These are phyloP conservation scores for Blastomyces emzantsi DNA, from an alignment of 2,329 filamentous ascomycete species.

Conservation along the genomic window DNA sequence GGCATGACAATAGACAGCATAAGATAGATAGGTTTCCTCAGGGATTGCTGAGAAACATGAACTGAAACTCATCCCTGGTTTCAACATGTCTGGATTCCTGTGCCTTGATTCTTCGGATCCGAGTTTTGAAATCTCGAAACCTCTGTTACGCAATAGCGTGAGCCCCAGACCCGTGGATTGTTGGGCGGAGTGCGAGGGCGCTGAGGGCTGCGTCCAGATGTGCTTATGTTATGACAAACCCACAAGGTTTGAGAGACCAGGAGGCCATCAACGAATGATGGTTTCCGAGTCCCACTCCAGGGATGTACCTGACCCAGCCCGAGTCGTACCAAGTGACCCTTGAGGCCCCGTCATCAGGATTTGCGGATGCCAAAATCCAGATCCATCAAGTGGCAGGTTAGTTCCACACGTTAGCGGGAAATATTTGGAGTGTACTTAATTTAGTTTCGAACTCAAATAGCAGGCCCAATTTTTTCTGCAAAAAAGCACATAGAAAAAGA, in stretches of 20 bases:
- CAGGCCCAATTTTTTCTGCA: background rate
- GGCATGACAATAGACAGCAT: background rate
- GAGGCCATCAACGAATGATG: background rate
- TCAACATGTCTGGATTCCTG: background rate
- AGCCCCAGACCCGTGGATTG: conserved; percentile 3
- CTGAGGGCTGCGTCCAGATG: conserved; percentile 2
- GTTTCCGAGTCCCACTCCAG: conserved; percentile 3
- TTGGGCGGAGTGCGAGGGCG: background rate
- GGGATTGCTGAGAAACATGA: background rate
- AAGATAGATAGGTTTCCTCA: background rate
- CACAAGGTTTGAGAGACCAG: conserved; percentile 4
- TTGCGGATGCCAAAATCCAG: background rate
- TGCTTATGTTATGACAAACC: conserved; percentile 2
- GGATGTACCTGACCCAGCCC: conserved; percentile 1
- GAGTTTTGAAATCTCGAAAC: background rate
- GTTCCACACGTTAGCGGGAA: conserved; percentile 2
- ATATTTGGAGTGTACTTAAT: conserved; percentile 1
- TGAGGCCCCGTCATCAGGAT: background rate
- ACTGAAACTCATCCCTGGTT: background rate
- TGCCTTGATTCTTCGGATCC: conserved; percentile 5
- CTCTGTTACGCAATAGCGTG: conserved; percentile 9
- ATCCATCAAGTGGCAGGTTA: background rate
- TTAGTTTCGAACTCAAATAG: conserved; percentile 6
- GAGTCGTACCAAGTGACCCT: background rate
- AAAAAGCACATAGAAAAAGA: background rate